These are phyloP conservation scores for Sclerotinia sclerotiorum DNA, from an alignment of 2,329 filamentous ascomycete species.

Conservation along the genomic window DNA sequence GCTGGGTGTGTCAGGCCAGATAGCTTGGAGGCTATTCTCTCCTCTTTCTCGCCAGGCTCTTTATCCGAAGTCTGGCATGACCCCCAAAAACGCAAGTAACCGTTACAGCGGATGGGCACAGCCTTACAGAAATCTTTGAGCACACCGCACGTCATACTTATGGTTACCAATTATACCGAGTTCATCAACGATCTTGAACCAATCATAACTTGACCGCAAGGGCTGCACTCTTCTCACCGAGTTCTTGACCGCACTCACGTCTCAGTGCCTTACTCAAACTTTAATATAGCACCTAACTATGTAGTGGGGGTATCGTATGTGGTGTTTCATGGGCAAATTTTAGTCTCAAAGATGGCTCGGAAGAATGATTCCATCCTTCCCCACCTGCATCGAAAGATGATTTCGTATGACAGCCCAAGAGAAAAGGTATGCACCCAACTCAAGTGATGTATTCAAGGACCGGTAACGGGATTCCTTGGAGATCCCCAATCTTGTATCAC, in stretches of 20 bases:
- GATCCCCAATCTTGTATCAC: conserved; percentile 29
- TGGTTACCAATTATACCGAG: conserved; percentile 1
- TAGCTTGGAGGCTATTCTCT: conserved; percentile 9
- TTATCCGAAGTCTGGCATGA: conserved; percentile 24
- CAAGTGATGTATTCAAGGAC: neutral
- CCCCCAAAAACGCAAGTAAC: conserved; percentile 25
- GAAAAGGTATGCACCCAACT: conserved; percentile 1
- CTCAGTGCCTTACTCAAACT: conserved; percentile 8
- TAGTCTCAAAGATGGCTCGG: conserved; percentile 1
- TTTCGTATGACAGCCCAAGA: conserved; percentile 5
- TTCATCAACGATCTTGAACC: conserved; percentile 2
- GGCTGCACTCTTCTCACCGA: conserved; percentile 15
- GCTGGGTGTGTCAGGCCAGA: neutral
- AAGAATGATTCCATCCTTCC: neutral
- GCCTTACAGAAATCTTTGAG: conserved; percentile 25
- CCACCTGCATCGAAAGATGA: conserved; percentile 2
- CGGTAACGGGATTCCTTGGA: conserved; percentile 16
- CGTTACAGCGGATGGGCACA: conserved; percentile 28
- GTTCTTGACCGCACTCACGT: conserved; percentile 22
- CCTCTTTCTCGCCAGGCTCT: neutral
- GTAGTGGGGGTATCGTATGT: conserved; percentile 18
- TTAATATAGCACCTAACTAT: neutral
- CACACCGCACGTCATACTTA: conserved; percentile 21
- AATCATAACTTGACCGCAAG: conserved; percentile 6
- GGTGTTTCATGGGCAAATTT: conserved; percentile 19